Evolutionary conservation across 148 eudicot species (phyloP).

Genomic region (Pouteria glomerata): DNA sequence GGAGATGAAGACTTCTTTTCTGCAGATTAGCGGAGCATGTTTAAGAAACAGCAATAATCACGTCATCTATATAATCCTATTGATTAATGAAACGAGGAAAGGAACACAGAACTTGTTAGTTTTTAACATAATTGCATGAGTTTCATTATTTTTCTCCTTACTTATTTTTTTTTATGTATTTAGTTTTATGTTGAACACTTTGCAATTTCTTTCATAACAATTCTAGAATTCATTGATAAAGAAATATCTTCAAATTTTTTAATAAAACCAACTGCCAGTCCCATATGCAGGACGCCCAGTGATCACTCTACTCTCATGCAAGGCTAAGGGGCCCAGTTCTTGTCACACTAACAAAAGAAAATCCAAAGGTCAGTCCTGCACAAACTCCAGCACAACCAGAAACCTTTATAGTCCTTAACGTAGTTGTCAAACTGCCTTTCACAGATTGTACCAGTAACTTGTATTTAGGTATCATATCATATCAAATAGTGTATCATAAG

Average conservation of each 20-base stretch:
- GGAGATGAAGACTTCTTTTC: slow-evolving; percentile 42
- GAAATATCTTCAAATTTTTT: background rate
- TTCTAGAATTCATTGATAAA: no score
- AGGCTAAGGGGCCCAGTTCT: no score
- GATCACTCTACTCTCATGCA: background rate
- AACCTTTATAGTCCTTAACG: no score
- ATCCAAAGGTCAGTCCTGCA: no score
- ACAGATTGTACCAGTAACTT: no score
- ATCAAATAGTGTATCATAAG: no score
- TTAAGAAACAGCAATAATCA: background rate
- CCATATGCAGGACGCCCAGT: no score
- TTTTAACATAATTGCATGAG: background rate
- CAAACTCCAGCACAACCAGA: no score
- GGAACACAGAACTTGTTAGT: background rate
- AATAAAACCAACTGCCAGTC: background rate
- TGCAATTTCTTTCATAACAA: no score
- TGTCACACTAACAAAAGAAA: no score
- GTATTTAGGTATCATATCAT: no score
- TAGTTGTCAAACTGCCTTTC: no score
- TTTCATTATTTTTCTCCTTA: background rate
- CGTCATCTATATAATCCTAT: background rate
- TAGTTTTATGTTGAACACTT: background rate
- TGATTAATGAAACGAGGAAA: background rate
- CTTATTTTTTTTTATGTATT: background rate
- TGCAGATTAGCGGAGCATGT: slow-evolving; percentile 29